Base-by-base conservation (phyloP, 2,329 filamentous ascomycete genomes). In the Colletotrichum aenigma region DNA sequence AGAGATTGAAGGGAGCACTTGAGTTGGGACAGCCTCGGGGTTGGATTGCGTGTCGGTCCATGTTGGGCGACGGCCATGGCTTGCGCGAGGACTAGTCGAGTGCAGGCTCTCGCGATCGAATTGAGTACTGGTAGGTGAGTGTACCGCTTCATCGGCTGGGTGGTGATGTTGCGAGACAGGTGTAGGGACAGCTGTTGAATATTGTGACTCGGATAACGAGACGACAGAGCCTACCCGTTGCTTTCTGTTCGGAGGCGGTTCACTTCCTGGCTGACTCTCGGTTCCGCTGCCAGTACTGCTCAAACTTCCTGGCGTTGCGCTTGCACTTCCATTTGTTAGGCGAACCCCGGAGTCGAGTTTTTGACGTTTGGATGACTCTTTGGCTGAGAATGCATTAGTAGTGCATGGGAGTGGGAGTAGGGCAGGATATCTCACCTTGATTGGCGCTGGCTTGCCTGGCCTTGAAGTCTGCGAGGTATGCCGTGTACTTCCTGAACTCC, bases 381-480 rank as follows among this genome's bases (percentile, higher is more conserved):
- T 88, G 71, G 88, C 87, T 88, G 71, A 52, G 52, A 36, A 60
- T 77, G 43, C 74, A 77, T 77, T 64, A 38, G 65, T 58, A 28
- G 9, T 7, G 34, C n/a, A 55, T 32, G 13, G 48, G 16, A 5
- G 34, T 21, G 8, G 43, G 13, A 36, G 55, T 58, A n/a, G 66
- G 26, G 26, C 28, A 38, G 21, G 21, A 56, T 28, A 26, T 82
- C 84, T 77, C 83, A 91, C 91, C 89, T 88, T 91, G 89, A 68
- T 85, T 85, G 62, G 90, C 87, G 71, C 87, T 87, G 30, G 89
- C 86, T 80, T 96, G 93, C 81, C 94, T 94, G 64, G 92, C 91
- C 81, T 94, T 96, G 86, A 97, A 96, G 2, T 96, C 94, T 36
- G 91, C 89, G 26, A 96, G 86, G 81, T 97, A 97, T 58, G 91